These are phyloP conservation scores for Microbotryum scabiosae DNA, from an alignment of 1,284 basidiomycete genomes.

Conservation along the genomic window DNA sequence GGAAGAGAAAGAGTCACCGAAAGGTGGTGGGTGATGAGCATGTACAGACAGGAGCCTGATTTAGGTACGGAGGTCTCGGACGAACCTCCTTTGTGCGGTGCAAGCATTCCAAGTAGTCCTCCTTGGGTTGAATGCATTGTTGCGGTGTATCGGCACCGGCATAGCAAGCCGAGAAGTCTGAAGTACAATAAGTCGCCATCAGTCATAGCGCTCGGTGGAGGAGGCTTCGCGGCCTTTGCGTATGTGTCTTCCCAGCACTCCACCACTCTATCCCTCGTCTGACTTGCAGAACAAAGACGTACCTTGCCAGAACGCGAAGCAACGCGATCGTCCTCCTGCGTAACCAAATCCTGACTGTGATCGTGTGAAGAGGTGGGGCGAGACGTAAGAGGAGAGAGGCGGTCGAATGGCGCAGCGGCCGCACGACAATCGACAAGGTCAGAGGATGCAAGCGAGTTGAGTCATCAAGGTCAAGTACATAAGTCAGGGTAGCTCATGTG, in stretches of 20 bases:
- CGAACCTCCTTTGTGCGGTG: conserved; percentile 83
- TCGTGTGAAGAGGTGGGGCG: background rate
- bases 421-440: background rate
- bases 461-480: background rate
- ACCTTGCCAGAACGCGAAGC: conserved; percentile 85
- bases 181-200: too few relatives aligned
- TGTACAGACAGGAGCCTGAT: too few relatives aligned
- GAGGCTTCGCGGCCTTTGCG: background rate
- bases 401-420: background rate
- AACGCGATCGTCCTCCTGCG: conserved; percentile 68
- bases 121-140: conserved; percentile 63
- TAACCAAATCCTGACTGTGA: conserved; percentile 57
- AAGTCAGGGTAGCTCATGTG: background rate
- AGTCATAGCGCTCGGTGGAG: background rate
- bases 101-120: conserved; percentile 89
- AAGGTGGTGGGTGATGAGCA: background rate
- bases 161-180: conserved; percentile 65
- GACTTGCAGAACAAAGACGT: background rate
- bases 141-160: conserved; percentile 66
- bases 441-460: background rate
- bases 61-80: background rate
- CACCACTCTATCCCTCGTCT: background rate
- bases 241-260: background rate
- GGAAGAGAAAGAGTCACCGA: background rate
- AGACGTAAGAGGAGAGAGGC: background rate